A percentile compares a stretch with the other conserved stretches of the same genome.
These are phyloP conservation scores for Epichloe gansuensis DNA, from an alignment of 2,329 filamentous ascomycete species.

Conservation along the genomic window DNA sequence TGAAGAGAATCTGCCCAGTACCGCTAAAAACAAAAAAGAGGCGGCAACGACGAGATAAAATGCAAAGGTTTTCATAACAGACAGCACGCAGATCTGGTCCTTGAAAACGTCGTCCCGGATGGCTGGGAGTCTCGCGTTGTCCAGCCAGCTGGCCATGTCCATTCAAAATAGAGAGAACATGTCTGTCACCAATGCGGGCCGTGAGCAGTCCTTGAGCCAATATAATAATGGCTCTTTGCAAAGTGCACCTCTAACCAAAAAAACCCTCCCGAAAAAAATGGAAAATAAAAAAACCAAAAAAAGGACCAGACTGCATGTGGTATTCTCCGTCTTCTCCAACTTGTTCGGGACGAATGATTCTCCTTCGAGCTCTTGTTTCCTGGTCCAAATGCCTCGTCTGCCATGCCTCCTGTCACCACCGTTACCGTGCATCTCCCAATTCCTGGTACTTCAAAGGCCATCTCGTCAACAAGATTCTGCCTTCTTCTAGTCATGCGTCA, in stretches of 20 bases:
- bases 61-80: not conserved
- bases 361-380: not conserved
- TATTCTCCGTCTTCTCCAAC: not conserved
- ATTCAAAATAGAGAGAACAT: not conserved
- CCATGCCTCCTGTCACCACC: not conserved
- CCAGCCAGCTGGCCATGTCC: conserved; percentile 1
- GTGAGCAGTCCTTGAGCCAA: not conserved
- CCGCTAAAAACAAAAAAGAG: not conserved
- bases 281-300: not conserved
- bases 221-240: not conserved
- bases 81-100: not conserved
- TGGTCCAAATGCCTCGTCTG: not conserved
- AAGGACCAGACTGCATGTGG: conserved; percentile 1
- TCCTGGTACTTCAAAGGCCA: conserved; percentile 4
- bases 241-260: conserved; percentile 1
- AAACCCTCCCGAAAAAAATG: not conserved
- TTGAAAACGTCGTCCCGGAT: not conserved
- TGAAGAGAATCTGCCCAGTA: not conserved
- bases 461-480: conserved; percentile 3
- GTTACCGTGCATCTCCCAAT: not conserved
- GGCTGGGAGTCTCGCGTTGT: not conserved
- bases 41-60: too few relatives aligned
- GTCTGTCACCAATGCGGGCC: not conserved
- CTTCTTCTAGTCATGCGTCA: conserved; percentile 6
- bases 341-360: not conserved